A percentile compares a stretch with the other conserved stretches of the same genome.
These are phyloP conservation scores for Vaccinium corymbosum DNA, from an alignment of 148 eudicot species.

Conservation along the genomic window DNA sequence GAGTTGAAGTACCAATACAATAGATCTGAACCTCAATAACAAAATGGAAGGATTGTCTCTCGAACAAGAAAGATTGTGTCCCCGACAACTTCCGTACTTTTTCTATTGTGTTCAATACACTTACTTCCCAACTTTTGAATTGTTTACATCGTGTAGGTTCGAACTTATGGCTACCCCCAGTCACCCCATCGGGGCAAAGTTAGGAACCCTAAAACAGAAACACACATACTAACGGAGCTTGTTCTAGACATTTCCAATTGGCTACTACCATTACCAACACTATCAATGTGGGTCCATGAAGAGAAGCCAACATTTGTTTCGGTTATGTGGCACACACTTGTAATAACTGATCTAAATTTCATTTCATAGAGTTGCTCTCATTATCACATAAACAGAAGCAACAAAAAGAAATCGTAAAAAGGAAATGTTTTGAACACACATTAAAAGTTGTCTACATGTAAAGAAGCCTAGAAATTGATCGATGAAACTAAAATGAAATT, in stretches of 20 bases:
- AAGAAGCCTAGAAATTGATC: background rate
- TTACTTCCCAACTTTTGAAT: background rate
- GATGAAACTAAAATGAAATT: background rate
- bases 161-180: background rate
- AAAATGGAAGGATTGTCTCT: background rate
- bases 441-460: background rate
- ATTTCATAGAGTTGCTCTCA: background rate
- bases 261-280: background rate
- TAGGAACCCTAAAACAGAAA: background rate
- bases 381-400: background rate
- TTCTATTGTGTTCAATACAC: background rate
- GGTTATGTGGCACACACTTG: background rate
- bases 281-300: background rate
- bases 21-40: background rate
- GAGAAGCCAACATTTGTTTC: background rate
- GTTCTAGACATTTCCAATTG: background rate
- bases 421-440: background rate
- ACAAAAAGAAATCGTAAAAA: background rate
- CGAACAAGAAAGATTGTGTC: background rate
- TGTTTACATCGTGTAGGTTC: background rate
- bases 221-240: background rate
- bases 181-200: background rate
- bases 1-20: background rate
- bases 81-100: background rate
- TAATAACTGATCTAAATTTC: background rate